Percentiles rank a stretch among this genome's conserved stretches.
Conservation (phyloP, 2,329 filamentous ascomycete species). For the Stagonosporopsis cucurbitacearum region DNA sequence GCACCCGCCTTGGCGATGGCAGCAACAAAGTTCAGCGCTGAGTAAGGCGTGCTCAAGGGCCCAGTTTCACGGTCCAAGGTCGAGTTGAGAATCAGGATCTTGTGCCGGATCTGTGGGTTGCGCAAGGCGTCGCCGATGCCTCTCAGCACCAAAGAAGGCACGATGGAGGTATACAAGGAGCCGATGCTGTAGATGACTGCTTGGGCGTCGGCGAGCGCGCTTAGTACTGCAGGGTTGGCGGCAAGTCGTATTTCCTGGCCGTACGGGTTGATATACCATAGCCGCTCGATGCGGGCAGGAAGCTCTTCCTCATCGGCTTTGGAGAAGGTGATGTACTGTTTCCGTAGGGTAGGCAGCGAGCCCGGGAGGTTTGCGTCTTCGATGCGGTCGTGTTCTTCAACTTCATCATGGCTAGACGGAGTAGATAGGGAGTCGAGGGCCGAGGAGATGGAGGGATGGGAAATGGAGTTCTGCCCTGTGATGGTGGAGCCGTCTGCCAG, state of each 20-base stretch:
- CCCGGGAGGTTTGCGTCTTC: slow-evolving; percentile 85
- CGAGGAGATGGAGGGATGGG: slow-evolving; percentile 40
- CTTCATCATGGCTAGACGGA: slow-evolving; percentile 46
- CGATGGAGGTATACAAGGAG: slow-evolving; percentile 87
- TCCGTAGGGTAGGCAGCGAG: slow-evolving; percentile 77
- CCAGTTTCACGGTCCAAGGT: slow-evolving; percentile 87
- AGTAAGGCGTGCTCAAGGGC: slow-evolving; percentile 68
- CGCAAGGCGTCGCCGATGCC: slow-evolving; percentile 73
- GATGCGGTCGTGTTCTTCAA: slow-evolving; percentile 67
- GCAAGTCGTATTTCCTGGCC: slow-evolving; percentile 91
- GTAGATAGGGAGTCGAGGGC: slow-evolving; percentile 31
- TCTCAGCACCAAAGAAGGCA: slow-evolving; percentile 80
- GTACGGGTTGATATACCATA: slow-evolving; percentile 99
- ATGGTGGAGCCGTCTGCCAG: slow-evolving; percentile 78
- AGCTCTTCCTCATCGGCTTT: slow-evolving; percentile 78
- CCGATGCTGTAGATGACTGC: slow-evolving; percentile 90
- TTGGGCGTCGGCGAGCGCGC: slow-evolving; percentile 68
- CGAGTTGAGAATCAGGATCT: slow-evolving; percentile 86
- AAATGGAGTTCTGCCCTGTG: slow-evolving; percentile 78
- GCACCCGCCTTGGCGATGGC: slow-evolving; percentile 72
- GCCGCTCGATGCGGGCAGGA: slow-evolving; percentile 74
- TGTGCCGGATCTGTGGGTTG: slow-evolving; percentile 63
- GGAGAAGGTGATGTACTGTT: slow-evolving; percentile 81
- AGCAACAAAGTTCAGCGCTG: slow-evolving; percentile 79
- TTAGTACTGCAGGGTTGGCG: slow-evolving; percentile 80